Evolutionary conservation across 768 basidiomycete genomes (phyloP), one percentile per base, ranked within the genome.

Genomic region (Amanita pseudoporphyria): DNA sequence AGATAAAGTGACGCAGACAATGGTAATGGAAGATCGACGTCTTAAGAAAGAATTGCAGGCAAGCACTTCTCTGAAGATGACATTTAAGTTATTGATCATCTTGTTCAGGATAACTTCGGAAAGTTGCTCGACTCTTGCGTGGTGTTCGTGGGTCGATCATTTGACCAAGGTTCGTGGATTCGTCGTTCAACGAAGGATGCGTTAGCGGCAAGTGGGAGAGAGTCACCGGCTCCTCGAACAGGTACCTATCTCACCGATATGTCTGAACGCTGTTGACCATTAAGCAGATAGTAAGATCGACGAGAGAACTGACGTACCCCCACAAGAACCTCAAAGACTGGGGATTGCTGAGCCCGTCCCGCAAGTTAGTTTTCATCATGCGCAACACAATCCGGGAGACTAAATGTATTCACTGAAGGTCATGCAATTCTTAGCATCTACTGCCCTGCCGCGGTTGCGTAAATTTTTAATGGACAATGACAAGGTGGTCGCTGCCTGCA

Each of bases 11-110:
- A 79, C 83, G 1, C 90, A 92, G 59, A 97, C 93, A 0, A 82
- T 87, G 5, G 91, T 91, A 0, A 76, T 95, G 65, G 95, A 97
- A 52, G 96, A 99, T 64, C 76, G 81, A 19, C 76, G 88, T 33
- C 67, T 94, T 48, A 80, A 89, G 21, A 88, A 91, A 60, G 96
- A 99, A 50, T 69, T 97, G 9, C 92, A 95, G 73, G 87, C 82
- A 54, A 14, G 53, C 48, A 30, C 7, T 30, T n/a, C 33, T 21
- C 5, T 26, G 26, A 22, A 7, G 30, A 21, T 3, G 28, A 3
- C 19, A 26, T 22, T 14, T 37, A 16, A 28, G 12, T 38, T 18
- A 14, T 32, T 26, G 19, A 45, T 16, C 38, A 2, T 28, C 18
- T 26, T 37, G 45, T 33, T 10, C 47, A 89, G 80, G 95, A 97